Percentiles rank a stretch among this genome's conserved stretches.
These are phyloP conservation scores for Rhizoclosmatium sp. DNA, from an alignment of 192 early-diverging fungal genomes.

Conservation along the genomic window DNA sequence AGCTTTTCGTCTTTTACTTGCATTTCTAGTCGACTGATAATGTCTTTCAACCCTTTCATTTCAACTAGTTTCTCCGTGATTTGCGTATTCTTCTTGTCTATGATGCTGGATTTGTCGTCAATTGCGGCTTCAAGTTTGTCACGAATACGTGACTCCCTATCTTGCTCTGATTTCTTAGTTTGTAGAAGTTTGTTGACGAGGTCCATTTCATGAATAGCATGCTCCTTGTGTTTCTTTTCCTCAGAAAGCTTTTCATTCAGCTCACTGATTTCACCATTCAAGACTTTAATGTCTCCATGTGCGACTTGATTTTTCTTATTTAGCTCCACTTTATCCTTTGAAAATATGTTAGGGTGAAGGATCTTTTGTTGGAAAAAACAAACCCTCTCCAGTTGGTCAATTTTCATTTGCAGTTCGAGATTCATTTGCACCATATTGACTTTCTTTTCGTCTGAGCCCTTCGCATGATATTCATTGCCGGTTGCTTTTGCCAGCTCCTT, in stretches of 20 bases:
- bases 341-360: conserved; percentile 3
- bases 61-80: conserved; percentile 42
- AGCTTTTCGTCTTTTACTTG: conserved; percentile 52
- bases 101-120: conserved; percentile 28
- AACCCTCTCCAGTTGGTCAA: conserved; percentile 47
- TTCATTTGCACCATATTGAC: conserved; percentile 48
- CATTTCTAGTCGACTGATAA: conserved; percentile 44
- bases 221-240: conserved; percentile 37
- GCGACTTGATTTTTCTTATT: conserved; percentile 31
- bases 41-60: conserved; percentile 41
- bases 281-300: conserved; percentile 37
- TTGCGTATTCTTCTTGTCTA: conserved; percentile 48
- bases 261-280: conserved; percentile 47
- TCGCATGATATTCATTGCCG: not conserved
- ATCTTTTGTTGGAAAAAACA: not conserved
- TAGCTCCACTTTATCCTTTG: conserved; percentile 46
- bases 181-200: conserved; percentile 59
- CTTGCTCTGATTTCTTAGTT: conserved; percentile 61
- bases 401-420: conserved; percentile 53
- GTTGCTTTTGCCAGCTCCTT: conserved; percentile 2
- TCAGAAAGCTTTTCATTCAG: conserved; percentile 33
- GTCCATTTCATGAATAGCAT: conserved; percentile 51
- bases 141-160: conserved; percentile 54
- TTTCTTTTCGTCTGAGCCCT: not conserved
- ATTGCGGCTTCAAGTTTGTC: conserved; percentile 57